Base-by-base conservation (phyloP, 257 asterid species). In the Dorcoceras hygrometricum region DNA sequence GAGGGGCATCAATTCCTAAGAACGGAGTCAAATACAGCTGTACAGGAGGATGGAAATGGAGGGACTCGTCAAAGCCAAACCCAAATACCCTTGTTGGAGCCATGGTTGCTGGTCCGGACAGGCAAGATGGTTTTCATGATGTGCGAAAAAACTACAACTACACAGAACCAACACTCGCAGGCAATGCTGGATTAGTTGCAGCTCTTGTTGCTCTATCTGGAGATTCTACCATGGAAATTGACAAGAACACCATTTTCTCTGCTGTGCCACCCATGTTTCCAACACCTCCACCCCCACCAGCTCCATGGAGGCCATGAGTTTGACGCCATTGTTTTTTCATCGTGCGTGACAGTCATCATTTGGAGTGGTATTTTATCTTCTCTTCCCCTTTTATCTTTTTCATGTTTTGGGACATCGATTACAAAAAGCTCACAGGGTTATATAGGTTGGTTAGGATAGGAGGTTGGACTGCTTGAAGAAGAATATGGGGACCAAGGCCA, bases 81-180 rank as follows among this genome's bases (percentile, higher is more conserved):
- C 97, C 99, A 6, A 84, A 93, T 32, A 74, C 70, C 6, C 23
- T 93, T 16, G 83, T 84, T 3, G 99, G 99, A 57, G 99, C 99
- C 31, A 88, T 93, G 97, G 99, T 90, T 69, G 99, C 99, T 23
- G 99, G 99, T 23, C 99, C 99, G 0, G 99, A 93, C 79, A 84
- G 83, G 78, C 84, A 77, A 7, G 99, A 93, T 3, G 92, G 90
- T 27, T 93, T 93, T 77, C 86, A 65, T 0, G 99, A 93, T 59
- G 91, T 88, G 55, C 94, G 99, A 3, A 75, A 78, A 9, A 93
- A 93, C 71, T 90, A 93, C 82, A 93, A 88, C 75, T 93, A 90
- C 71, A 88, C 99, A 0, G 99, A 93, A 74, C 99, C 99, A 0
- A 90, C 99, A 0, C 82, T 90, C 5, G 97, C 99, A 0, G 99